Conservation (phyloP, 257 asterid genomes). For the Ophiorrhiza pumila region DNA sequence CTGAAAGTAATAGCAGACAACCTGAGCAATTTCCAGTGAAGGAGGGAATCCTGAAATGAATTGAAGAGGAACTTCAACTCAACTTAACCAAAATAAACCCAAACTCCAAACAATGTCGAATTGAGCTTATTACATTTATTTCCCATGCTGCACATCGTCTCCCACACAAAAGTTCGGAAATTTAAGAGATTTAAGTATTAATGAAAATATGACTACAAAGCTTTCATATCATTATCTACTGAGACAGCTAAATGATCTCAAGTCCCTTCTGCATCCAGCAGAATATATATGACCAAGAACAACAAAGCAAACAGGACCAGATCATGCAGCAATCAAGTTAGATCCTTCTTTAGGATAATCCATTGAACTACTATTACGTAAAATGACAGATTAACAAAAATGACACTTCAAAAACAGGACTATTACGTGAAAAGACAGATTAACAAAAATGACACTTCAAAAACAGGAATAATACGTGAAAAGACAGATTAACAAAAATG, state of each 20-base stretch:
- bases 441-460: neutral
- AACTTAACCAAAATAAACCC: constrained; percentile 1
- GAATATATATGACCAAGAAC: neutral
- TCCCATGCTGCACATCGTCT: neutral
- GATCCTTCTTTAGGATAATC: neutral
- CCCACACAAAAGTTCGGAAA: neutral
- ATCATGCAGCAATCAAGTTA: too few relatives aligned
- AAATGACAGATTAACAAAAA: too few relatives aligned
- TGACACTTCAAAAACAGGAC: constrained; percentile 6
- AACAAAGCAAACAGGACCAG: neutral
- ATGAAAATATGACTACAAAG: neutral
- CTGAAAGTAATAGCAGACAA: constrained; percentile 7
- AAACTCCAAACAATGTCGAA: neutral
- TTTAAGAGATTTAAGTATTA: neutral
- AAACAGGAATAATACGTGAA: too few relatives aligned
- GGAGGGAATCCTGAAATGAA: neutral
- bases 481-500: too few relatives aligned
- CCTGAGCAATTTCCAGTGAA: constrained; percentile 4
- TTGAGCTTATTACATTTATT: neutral
- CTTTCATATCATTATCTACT: neutral
- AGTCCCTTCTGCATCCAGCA: neutral
- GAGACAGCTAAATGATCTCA: neutral
- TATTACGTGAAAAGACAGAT: too few relatives aligned
- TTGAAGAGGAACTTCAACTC: constrained; percentile 7
- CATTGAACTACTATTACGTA: neutral